phyloP scores from a whole-genome alignment of 1,284 basidiomycete species.

The Sanguinoderma infundibulare region DNA sequence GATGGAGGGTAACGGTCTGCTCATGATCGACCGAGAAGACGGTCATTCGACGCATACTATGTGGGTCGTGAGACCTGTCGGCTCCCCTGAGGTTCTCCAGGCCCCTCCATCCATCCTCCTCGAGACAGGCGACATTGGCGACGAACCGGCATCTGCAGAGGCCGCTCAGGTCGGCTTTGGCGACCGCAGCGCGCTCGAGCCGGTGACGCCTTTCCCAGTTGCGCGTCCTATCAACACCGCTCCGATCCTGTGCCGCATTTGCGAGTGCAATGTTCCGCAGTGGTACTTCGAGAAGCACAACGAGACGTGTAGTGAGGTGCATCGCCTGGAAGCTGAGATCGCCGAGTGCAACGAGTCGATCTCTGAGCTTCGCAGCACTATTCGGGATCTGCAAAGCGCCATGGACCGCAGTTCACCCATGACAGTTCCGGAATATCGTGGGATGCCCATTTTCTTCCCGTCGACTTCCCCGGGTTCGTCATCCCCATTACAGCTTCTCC shows the following conservation, averaged over 20 bases:
- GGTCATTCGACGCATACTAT: slow-evolving; percentile 93
- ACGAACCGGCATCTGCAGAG: slow-evolving; percentile 44
- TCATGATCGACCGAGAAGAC: slow-evolving; percentile 92
- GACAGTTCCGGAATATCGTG: slow-evolving; percentile 80
- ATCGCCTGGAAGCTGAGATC: slow-evolving; percentile 96
- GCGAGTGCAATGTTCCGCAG: slow-evolving; percentile 94
- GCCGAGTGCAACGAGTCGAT: slow-evolving; percentile 93
- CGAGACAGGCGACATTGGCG: slow-evolving; percentile 57
- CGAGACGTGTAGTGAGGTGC: slow-evolving; percentile 97
- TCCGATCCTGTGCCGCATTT: slow-evolving; percentile 96
- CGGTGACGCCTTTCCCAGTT: slow-evolving; percentile 72
- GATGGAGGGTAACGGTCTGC: slow-evolving; percentile 99
- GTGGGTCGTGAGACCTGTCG: slow-evolving; percentile 97
- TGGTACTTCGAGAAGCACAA: slow-evolving; percentile 99
- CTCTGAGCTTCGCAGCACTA: slow-evolving; percentile 82
- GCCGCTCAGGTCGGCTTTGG: slow-evolving; percentile 38
- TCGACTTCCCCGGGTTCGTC: slow-evolving; percentile 69
- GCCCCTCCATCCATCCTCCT: slow-evolving; percentile 60
- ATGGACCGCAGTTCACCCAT: slow-evolving; percentile 68
- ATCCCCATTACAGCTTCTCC: slow-evolving; percentile 75
- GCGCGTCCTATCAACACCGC: slow-evolving; percentile 79
- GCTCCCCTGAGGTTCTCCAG: slow-evolving; percentile 67
- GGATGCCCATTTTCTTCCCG: slow-evolving; percentile 81
- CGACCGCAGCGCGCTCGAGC: slow-evolving; percentile 43
- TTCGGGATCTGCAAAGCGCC: slow-evolving; percentile 71